Evolutionary conservation across 2,329 filamentous ascomycete species (phyloP), one percentile per base, ranked within the genome.

Genomic region (Microcyclospora tardicrescens): DNA sequence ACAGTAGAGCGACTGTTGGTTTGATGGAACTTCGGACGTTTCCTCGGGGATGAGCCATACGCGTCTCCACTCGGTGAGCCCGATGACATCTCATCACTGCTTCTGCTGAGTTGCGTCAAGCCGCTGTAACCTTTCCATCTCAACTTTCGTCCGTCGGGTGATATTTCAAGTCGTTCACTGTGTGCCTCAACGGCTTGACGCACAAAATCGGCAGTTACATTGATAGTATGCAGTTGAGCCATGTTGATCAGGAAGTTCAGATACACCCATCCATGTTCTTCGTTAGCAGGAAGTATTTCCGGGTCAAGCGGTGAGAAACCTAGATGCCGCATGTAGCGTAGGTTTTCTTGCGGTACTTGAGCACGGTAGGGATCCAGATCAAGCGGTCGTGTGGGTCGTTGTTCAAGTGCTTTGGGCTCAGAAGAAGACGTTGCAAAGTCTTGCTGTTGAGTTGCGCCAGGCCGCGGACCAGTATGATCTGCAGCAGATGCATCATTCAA

Each of bases 171-270:
- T 49, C 81, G 82, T 14, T 72, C 71, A 50, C 83, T 89, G 47
- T 77, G 73, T 36, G 81, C 75, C 0, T 67, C 64, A 1, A 93
- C 68, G 0, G 85, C 81, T 28, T 73, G 73, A 41, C 81, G 77
- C 30, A 91, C 77, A 50, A 89, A 89, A 19, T 80, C 76, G 0
- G 79, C 71, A 0, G 84, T 86, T 1, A 93, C 84, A 42, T 85
- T 87, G 48, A 91, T 71, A 0, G 86, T 89, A 51, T 93, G 84
- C 13, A 93, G 64, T 59, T 93, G 84, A 0, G 85, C 84, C 66
- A 93, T 72, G 52, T 81, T 86, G 54, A 79, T 78, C 1, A 93
- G 67, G 1, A 93, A 62, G 49, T 91, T 91, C 6, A 91, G 63
- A 50, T 87, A 89, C 0, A 89, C 76, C 84, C 84, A 91, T 4